Evolutionary conservation across 192 early-diverging fungal species (phyloP), one percentile per base, ranked within the genome.

Genomic region (Coemansia sp.): DNA sequence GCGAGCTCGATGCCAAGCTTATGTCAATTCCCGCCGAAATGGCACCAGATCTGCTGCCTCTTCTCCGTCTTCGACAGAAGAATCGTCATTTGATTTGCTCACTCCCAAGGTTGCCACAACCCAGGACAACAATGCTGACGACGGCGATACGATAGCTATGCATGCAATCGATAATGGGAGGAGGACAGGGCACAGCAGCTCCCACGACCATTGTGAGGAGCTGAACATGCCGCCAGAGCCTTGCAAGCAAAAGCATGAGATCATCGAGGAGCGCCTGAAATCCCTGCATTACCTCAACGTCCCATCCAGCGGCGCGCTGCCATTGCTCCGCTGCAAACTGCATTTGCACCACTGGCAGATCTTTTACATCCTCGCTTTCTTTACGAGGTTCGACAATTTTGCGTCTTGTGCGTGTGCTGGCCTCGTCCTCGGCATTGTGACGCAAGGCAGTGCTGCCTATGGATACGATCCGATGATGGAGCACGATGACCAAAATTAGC

Each of bases 261-360:
- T 58, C 3, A 72, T 78, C 6, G 59, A 68, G 30, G 48, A 54
- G 15, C 27, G 33, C 25, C 55, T 78, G 2, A 42, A 54, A 55
- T 45, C 61, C 14, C 61, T 52, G 4, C 69, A 78, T 29, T 72
- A 78, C 25, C 48, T 72, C 30, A 78, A 78, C 20, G 65, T 62
- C 9, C 59, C 55, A 6, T 25, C 55, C 3, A 59, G 50, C 19
- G 61, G 55, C 2, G 23, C 65, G 11, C 38, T 78, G 23, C 75
- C 75, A 6, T 22, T 78, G 42, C 25, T 57, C 30, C 41, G 59
- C 19, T 76, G 55, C 47, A 22, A 37, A n/a, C 65, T 90, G 40
- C 90, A 93, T 65, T 62, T 88, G 44, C 91, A 93, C 65, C 91
- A 93, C 60, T 93, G 91, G 91, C 88, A 90, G 61, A 84, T 93